Conservation (phyloP, 2,329 filamentous ascomycete species). For the Rosellinia necatrix region DNA sequence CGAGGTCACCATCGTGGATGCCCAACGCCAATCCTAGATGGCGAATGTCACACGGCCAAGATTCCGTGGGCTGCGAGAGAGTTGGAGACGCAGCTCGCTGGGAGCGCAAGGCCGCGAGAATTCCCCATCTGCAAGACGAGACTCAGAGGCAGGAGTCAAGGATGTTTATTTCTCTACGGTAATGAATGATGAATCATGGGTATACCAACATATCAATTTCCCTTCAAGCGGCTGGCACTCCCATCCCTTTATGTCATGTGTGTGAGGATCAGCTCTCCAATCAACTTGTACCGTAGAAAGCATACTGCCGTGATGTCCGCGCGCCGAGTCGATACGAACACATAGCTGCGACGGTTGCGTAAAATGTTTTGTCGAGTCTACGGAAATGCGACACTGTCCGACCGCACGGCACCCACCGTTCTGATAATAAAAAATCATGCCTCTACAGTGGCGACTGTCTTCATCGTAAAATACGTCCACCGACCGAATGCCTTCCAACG, state of each 20-base stretch:
- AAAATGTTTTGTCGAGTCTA: slow-evolving; percentile 8
- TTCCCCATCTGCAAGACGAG: too few relatives aligned
- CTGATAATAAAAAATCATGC: slow-evolving; percentile 11
- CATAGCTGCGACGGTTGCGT: slow-evolving; percentile 6
- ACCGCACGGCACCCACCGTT: slow-evolving; percentile 11
- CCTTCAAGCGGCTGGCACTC: slow-evolving; percentile 11
- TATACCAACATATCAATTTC: slow-evolving; percentile 15
- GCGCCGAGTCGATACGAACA: slow-evolving; percentile 3
- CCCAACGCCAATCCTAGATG: slow-evolving; percentile 7
- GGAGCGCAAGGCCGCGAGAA: too few relatives aligned
- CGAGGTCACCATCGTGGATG: slow-evolving; percentile 7
- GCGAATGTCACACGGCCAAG: not conserved
- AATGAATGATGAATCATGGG: slow-evolving; percentile 7
- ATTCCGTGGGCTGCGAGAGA: not conserved
- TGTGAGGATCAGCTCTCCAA: not conserved
- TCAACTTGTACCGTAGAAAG: not conserved
- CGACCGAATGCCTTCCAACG: slow-evolving; percentile 8
- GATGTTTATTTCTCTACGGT: slow-evolving; percentile 7
- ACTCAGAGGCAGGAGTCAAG: not conserved
- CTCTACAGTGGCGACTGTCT: slow-evolving; percentile 12
- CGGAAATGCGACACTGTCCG: slow-evolving; percentile 10
- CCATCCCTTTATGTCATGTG: slow-evolving; percentile 11
- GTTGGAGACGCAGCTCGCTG: not conserved
- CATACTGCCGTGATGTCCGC: not conserved
- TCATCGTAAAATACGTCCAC: slow-evolving; percentile 18